Evolutionary conservation across 2,329 filamentous ascomycete species (phyloP).

Genomic region (Pyricularia sp.): DNA sequence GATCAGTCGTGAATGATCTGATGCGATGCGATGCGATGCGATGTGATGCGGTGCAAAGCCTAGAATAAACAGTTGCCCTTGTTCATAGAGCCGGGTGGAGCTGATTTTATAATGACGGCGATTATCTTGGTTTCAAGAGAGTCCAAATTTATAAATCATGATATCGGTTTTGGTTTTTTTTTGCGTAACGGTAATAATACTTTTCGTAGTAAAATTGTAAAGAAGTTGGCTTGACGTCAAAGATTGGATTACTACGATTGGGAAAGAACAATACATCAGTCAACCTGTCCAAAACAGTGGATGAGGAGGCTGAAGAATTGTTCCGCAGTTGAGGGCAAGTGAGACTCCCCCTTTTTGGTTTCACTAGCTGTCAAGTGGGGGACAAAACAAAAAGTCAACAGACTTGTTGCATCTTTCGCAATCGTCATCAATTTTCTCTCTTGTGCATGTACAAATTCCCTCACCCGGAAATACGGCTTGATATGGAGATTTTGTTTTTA

Average conservation of each 20-base stretch:
- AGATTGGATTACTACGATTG: neutral
- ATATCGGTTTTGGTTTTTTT: too few species aligned
- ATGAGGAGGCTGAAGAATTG: neutral
- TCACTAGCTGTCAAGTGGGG: neutral
- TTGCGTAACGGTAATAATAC: neutral
- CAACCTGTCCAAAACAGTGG: neutral
- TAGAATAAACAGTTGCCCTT: neutral
- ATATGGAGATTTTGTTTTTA: neutral
- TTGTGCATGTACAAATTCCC: neutral
- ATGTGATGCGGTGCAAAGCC: neutral
- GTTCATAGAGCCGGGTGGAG: neutral
- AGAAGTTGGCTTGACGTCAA: neutral
- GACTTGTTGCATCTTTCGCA: neutral
- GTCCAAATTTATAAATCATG: neutral
- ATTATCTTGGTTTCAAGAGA: neutral
- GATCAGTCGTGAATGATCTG: neutral
- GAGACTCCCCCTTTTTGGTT: neutral
- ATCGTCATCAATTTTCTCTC: constrained; percentile 2
- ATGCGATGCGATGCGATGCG: neutral
- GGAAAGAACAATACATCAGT: neutral
- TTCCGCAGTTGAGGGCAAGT: neutral
- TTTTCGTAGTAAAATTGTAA: neutral
- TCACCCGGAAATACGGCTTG: neutral
- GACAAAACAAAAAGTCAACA: neutral
- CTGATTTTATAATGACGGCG: neutral